Percentiles rank a stretch among this genome's conserved stretches.
Conservation (phyloP, 768 basidiomycete genomes). For the Fomitopsis pulvina region DNA sequence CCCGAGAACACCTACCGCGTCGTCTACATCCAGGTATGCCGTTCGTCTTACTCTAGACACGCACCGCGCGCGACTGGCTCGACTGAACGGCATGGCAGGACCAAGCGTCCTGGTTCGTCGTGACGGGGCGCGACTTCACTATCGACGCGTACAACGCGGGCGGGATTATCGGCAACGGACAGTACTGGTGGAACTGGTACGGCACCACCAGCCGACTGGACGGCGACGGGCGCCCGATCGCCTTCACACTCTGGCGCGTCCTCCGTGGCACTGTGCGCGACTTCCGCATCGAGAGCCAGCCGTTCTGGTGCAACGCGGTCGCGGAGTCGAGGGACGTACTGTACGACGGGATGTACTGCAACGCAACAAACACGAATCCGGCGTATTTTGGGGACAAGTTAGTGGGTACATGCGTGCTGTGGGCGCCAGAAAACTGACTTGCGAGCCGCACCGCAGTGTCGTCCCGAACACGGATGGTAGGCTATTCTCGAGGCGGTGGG, state of each 20-base stretch:
- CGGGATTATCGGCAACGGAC: conserved; percentile 56
- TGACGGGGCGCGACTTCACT: conserved; percentile 48
- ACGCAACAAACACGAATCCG: conserved; percentile 52
- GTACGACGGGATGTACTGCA: conserved; percentile 53
- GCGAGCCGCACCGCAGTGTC: conserved; percentile 29
- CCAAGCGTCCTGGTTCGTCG: conserved; percentile 61
- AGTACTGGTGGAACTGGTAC: conserved; percentile 55
- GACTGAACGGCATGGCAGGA: conserved; percentile 25
- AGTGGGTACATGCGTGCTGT: conserved; percentile 9
- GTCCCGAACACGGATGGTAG: conserved; percentile 57
- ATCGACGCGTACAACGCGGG: conserved; percentile 50
- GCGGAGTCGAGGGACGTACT: conserved; percentile 42
- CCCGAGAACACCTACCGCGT: conserved; percentile 50
- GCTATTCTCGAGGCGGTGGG: not conserved
- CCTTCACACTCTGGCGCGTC: conserved; percentile 43
- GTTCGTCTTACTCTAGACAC: not conserved
- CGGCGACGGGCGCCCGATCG: conserved; percentile 53
- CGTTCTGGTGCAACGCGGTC: conserved; percentile 57
- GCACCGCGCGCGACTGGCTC: not conserved
- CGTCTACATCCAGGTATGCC: conserved; percentile 48
- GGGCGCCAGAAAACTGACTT: not conserved
- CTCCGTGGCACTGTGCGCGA: conserved; percentile 35
- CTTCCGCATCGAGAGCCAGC: conserved; percentile 48
- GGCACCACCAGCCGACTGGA: conserved; percentile 38
- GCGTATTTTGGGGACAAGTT: conserved; percentile 44